Conservation (phyloP, 2,329 filamentous ascomycete genomes). For the Hawksworthiomyces lignivorus region DNA sequence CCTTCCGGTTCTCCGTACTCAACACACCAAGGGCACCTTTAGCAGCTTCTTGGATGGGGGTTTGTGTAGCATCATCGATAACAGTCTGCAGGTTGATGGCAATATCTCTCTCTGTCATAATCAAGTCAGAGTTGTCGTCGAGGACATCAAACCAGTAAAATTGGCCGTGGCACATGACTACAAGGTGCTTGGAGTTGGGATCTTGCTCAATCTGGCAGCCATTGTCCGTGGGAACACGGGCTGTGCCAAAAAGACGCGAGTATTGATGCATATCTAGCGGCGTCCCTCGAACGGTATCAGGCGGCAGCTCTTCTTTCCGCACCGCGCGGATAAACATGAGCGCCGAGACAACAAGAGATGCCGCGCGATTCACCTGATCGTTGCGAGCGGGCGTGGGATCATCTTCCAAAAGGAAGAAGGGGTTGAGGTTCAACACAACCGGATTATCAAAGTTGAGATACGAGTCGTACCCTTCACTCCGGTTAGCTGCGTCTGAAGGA, state of each 20-base stretch:
- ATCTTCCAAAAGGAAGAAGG: conserved; percentile 95
- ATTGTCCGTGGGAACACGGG: conserved; percentile 85
- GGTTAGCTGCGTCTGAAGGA: too few species aligned
- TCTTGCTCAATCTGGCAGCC: conserved; percentile 96
- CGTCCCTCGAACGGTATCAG: conserved; percentile 74
- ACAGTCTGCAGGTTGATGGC: conserved; percentile 87
- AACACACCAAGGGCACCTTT: conserved; percentile 89
- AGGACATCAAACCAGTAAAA: conserved; percentile 99
- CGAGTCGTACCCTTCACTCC: conserved; percentile 98
- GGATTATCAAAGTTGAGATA: conserved; percentile 98
- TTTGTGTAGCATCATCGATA: conserved; percentile 81
- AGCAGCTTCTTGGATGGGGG: conserved; percentile 88
- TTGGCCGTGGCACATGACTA: conserved; percentile 89
- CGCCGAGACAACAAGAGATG: conserved; percentile 83
- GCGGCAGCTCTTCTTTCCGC: conserved; percentile 82
- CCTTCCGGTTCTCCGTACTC: conserved; percentile 92
- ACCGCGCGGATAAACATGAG: conserved; percentile 90
- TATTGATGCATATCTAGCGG: conserved; percentile 98
- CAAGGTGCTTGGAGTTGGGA: conserved; percentile 83
- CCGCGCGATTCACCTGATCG: conserved; percentile 91
- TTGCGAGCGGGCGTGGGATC: conserved; percentile 94
- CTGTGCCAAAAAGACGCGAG: conserved; percentile 88
- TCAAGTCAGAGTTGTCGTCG: conserved; percentile 86
- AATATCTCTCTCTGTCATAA: conserved; percentile 95
- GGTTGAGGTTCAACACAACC: conserved; percentile 93